A percentile compares a stretch with the other conserved stretches of the same genome.
Conservation (phyloP, 352 stramenopile species). For the Pythium scleroteichum region DNA sequence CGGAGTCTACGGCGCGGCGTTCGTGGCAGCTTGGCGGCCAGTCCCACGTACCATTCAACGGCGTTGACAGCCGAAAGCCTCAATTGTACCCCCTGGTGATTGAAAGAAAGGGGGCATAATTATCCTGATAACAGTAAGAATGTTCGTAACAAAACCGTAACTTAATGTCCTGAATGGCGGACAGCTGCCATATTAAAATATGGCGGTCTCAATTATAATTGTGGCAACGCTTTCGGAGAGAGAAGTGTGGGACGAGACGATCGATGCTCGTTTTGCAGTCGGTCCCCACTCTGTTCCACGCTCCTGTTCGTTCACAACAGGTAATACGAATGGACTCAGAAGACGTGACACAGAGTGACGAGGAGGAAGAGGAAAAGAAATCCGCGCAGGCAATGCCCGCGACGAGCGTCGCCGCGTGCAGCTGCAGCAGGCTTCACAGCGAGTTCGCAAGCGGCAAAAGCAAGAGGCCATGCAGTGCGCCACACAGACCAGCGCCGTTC, state of each 20-base stretch:
- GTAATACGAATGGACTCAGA: no score
- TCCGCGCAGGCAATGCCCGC: neutral
- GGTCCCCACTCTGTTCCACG: no score
- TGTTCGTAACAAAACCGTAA: no score
- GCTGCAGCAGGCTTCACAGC: constrained; percentile 25
- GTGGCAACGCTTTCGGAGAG: no score
- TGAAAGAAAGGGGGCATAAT: constrained; percentile 2
- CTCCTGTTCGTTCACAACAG: no score
- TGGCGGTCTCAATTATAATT: no score
- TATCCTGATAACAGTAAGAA: neutral
- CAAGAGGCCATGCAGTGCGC: constrained; percentile 38
- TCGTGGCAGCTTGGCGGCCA: neutral
- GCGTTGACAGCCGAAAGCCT: no score
- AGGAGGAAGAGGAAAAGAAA: constrained; percentile 8
- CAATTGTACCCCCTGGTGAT: no score
- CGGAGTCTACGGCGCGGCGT: neutral
- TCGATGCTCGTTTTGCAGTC: no score
- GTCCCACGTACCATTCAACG: constrained; percentile 18
- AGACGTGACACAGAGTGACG: neutral
- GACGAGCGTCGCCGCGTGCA: constrained; percentile 20
- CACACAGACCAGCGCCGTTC: constrained; percentile 34
- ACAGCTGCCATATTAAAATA: no score
- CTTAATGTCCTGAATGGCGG: no score
- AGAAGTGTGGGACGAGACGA: constrained; percentile 1
- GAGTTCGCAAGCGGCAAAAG: constrained; percentile 53